Percentiles rank a stretch among this genome's conserved stretches.
phyloP scores from a whole-genome alignment of 2,329 filamentous ascomycete species.

The Trichoderma oligosporum region DNA sequence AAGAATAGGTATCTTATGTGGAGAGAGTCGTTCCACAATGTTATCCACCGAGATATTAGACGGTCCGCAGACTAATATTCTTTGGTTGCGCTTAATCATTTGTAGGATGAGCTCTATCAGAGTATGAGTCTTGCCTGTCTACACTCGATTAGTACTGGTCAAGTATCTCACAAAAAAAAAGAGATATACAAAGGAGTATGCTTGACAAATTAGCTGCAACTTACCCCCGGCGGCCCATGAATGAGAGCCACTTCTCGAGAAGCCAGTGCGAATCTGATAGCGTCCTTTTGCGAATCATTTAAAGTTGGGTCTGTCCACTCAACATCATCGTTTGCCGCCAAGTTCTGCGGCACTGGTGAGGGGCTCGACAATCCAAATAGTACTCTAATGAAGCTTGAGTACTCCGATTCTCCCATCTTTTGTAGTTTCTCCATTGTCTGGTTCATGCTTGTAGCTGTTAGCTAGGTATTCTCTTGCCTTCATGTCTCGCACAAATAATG shows the following conservation, averaged over 20 bases:
- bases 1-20: conserved; percentile 80
- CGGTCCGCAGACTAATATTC: conserved; percentile 89
- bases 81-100: conserved; percentile 66
- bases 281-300: conserved; percentile 65
- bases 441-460: conserved; percentile 50
- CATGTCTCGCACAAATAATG: background rate
- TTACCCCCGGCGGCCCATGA: conserved; percentile 82
- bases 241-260: conserved; percentile 82
- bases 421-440: conserved; percentile 57
- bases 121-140: conserved; percentile 95
- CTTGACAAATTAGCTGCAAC: conserved; percentile 25
- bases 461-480: background rate
- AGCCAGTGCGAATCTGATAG: conserved; percentile 76
- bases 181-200: background rate
- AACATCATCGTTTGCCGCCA: conserved; percentile 41
- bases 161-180: background rate
- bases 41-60: conserved; percentile 98
- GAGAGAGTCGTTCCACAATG: conserved; percentile 85
- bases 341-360: conserved; percentile 43
- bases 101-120: conserved; percentile 95
- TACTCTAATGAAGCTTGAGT: conserved; percentile 58
- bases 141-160: conserved; percentile 8
- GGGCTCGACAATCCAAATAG: conserved; percentile 58
- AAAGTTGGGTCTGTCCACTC: conserved; percentile 60
- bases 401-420: conserved; percentile 55